Evolutionary conservation across 192 early-diverging fungal species (phyloP), one percentile per base, ranked within the genome.

Genomic region (Dispira parvispora): DNA sequence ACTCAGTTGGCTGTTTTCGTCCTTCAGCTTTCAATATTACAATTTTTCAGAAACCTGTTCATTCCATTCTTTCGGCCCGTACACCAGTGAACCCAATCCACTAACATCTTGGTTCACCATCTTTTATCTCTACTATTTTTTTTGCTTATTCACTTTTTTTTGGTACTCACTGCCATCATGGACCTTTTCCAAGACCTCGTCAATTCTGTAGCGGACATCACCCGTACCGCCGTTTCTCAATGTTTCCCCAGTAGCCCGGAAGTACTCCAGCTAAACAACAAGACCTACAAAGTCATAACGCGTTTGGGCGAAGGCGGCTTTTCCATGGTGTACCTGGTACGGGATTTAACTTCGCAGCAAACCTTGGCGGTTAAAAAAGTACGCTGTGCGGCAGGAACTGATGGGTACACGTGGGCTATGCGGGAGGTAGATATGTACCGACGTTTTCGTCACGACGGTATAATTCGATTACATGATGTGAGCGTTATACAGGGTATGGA

Each of bases 271-370:
- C 76, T 87, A 45, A 84, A 82, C 67, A 64, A 75, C 52, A 68
- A 77, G 18, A 71, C 72, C 23, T 86, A 83, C 68, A 75, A 73
- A 18, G 71, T 87, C 26, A 57, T 81, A 62, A 76, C 71, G 43
- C 67, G 80, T 9, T 69, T 89, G 25, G 87, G 87, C 32, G 84
- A 84, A 74, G 87, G 87, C 60, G 87, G 84, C 10, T 89, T 87
- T 70, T 82, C 84, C 43, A 77, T 77, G 58, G 87, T 89, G 8
- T 77, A 80, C 47, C 69, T 89, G 4, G 80, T 80, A 13, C 71
- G 82, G 56, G 80, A 83, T 52, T 62, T 66, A 5, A 73, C 68
- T 3, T 74, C 67, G 8, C 67, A 68, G 0, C 66, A 67, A 43
- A 67, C 78, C 20, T 81, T 72, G 64, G 87, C 87, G 8, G 44